Percentiles rank a stretch among this genome's conserved stretches.
Evolutionary conservation across 345 rosid genomes (phyloP).

Genomic region (Luvunga scandens): DNA sequence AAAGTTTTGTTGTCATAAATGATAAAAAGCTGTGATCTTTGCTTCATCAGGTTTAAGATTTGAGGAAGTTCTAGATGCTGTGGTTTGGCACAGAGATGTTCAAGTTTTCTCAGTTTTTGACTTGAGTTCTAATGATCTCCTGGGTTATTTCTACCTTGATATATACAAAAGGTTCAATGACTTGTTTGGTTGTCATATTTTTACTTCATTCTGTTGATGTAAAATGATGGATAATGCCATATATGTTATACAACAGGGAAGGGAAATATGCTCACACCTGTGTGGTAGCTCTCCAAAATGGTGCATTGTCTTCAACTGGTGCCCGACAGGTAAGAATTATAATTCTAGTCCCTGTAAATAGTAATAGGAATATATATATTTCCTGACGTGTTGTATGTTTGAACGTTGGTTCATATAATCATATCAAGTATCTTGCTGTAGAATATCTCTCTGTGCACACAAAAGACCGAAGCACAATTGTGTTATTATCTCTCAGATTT

Average conservation of each 20-base stretch:
- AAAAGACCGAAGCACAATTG: background rate
- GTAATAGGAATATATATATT: background rate
- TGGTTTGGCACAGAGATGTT: conserved; percentile 80
- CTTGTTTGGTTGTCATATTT: conserved; percentile 6
- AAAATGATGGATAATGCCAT: conserved; percentile 2
- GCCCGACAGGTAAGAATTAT: conserved; percentile 51
- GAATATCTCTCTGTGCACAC: background rate
- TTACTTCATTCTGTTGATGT: conserved; percentile 3
- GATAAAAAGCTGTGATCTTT: conserved; percentile 11
- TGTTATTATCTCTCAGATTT: background rate
- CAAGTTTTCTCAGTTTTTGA: conserved; percentile 70
- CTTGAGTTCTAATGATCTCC: conserved; percentile 68
- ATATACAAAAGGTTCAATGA: conserved; percentile 60
- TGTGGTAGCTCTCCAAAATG: conserved; percentile 83
- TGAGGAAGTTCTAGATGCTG: conserved; percentile 63
- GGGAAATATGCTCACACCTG: conserved; percentile 82
- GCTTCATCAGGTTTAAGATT: conserved; percentile 65
- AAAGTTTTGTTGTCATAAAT: background rate
- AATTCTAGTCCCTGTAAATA: background rate
- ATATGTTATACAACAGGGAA: conserved; percentile 57
- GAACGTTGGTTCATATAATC: background rate
- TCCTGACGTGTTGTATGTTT: background rate
- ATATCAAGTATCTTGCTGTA: background rate
- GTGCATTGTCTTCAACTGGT: conserved; percentile 56
- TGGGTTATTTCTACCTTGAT: conserved; percentile 94